phyloP scores from a whole-genome alignment of 495 filamentous ascomycete genomes.

The Podospora conica region DNA sequence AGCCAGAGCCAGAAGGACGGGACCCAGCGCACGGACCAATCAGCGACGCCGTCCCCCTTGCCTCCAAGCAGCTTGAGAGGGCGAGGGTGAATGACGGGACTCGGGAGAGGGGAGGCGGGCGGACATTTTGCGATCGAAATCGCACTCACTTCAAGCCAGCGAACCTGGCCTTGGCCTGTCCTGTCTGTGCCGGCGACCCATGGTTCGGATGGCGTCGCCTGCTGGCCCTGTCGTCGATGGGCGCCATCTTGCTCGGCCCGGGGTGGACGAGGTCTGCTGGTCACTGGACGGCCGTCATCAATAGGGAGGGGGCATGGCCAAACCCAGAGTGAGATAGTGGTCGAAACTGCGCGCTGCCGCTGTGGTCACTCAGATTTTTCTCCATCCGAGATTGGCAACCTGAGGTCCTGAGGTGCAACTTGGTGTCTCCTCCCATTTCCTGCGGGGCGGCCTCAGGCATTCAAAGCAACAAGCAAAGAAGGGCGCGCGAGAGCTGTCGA shows the following conservation, averaged over 20 bases:
- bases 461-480: background rate
- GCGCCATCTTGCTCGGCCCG: background rate
- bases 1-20: constrained; percentile 14
- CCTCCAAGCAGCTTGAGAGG: background rate
- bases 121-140: background rate
- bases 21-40: constrained; percentile 3
- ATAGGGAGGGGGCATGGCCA: background rate
- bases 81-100: background rate
- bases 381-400: background rate
- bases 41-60: constrained; percentile 2
- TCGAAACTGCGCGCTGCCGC: background rate
- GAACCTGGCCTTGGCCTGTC: background rate
- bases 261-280: background rate
- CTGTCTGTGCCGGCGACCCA: background rate
- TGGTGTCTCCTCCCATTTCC: background rate
- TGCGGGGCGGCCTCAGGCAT: constrained; percentile 9
- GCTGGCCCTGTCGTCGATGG: background rate
- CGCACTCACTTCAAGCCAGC: background rate
- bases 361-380: background rate
- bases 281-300: background rate
- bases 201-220: background rate
- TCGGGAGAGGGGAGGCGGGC: background rate
- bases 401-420: background rate
- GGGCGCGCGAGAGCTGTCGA: background rate
- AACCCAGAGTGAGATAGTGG: background rate